phyloP scores from a whole-genome alignment of 306 rosid species.

The Vigna mungo region DNA sequence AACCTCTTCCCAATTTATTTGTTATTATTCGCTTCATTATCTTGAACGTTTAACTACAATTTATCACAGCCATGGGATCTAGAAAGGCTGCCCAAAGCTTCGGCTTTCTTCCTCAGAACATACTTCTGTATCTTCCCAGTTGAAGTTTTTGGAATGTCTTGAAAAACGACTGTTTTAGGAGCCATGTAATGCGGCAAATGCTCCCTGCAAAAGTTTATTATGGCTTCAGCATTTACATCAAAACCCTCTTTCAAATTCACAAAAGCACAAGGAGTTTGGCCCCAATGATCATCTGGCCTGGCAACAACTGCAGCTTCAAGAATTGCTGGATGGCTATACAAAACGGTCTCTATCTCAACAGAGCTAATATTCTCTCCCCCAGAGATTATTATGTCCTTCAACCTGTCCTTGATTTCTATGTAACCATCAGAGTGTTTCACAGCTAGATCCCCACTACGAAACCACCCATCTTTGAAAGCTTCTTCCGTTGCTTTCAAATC shows the following conservation, averaged over 20 bases:
- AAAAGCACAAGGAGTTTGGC: slow-evolving; percentile 92
- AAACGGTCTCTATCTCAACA: slow-evolving; percentile 76
- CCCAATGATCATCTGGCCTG: slow-evolving; percentile 84
- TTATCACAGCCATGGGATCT: slow-evolving; percentile 12
- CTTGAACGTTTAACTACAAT: slow-evolving; percentile 4
- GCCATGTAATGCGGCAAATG: slow-evolving; percentile 83
- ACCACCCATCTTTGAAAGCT: slow-evolving; percentile 84
- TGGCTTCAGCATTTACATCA: slow-evolving; percentile 51
- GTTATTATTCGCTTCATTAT: slow-evolving; percentile 3
- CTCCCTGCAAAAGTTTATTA: slow-evolving; percentile 62
- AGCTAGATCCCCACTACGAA: slow-evolving; percentile 80
- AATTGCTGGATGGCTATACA: slow-evolving; percentile 74
- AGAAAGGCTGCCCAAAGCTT: slow-evolving; percentile 64
- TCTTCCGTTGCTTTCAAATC: slow-evolving; percentile 73
- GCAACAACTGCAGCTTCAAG: slow-evolving; percentile 87
- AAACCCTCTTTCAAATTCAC: slow-evolving; percentile 66
- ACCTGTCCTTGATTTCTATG: slow-evolving; percentile 78
- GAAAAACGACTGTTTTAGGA: slow-evolving; percentile 66
- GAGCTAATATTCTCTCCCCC: slow-evolving; percentile 92
- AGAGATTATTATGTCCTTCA: slow-evolving; percentile 78
- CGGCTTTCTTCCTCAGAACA: slow-evolving; percentile 70
- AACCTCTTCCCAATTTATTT: background rate
- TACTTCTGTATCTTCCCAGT: slow-evolving; percentile 84
- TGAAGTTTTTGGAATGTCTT: slow-evolving; percentile 75
- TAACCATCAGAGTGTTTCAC: slow-evolving; percentile 81